Percentiles rank a stretch among this genome's conserved stretches.
Conservation (phyloP, 345 rosid genomes). For the Crucihimalaya himalaica region DNA sequence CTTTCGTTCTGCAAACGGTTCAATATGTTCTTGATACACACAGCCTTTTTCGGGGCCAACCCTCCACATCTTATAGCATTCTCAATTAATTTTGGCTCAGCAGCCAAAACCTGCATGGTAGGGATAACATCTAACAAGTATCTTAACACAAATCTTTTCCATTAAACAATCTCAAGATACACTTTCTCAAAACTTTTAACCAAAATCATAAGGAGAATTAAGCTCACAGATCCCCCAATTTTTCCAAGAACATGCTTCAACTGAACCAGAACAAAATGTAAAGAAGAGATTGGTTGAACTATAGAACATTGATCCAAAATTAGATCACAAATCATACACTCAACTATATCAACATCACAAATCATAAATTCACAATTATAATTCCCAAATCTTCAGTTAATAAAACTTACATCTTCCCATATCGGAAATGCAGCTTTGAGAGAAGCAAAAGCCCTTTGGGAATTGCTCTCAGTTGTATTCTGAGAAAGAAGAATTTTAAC, state of each 20-base stretch:
- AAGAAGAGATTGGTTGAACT: neutral
- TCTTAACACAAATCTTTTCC: neutral
- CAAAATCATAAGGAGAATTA: neutral
- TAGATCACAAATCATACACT: constrained; percentile 46
- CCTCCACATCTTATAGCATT: constrained; percentile 88
- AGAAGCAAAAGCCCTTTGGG: constrained; percentile 73
- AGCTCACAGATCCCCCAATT: neutral
- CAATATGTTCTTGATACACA: constrained; percentile 73
- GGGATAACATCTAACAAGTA: neutral
- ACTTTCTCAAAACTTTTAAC: neutral
- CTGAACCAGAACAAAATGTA: no score
- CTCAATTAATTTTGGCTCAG: constrained; percentile 62
- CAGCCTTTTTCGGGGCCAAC: constrained; percentile 76
- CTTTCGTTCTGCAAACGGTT: constrained; percentile 56
- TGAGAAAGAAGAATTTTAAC: constrained; percentile 77
- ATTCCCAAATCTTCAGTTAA: neutral
- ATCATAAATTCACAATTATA: constrained; percentile 2
- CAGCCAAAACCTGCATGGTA: constrained; percentile 62
- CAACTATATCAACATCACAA: constrained; percentile 21
- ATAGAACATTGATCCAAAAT: neutral
- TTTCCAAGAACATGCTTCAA: neutral
- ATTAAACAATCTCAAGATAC: neutral
- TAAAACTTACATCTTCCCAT: constrained; percentile 68
- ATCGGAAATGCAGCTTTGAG: constrained; percentile 65
- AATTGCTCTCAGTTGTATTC: constrained; percentile 80